These are phyloP conservation scores for Cornus suecica DNA, from an alignment of 148 eudicot species.

Conservation along the genomic window DNA sequence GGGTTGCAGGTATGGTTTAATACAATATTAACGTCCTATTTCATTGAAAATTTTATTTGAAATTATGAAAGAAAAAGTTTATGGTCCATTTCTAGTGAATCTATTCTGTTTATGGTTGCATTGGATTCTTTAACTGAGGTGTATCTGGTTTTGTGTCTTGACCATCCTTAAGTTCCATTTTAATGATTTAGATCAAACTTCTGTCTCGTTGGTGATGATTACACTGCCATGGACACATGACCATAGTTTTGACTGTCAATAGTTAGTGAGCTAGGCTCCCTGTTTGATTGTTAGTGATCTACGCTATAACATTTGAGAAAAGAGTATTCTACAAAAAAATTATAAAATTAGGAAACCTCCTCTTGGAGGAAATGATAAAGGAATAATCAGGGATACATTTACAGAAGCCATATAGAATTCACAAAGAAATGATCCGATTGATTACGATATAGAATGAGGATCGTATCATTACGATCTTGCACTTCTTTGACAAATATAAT, in stretches of 20 bases:
- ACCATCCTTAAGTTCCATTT: background rate
- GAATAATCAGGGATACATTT: no score
- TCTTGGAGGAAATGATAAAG: no score
- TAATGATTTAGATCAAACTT: background rate
- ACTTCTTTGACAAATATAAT: no score
- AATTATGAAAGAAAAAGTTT: background rate
- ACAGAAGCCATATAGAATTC: no score
- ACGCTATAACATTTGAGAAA: no score
- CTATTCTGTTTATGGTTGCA: background rate
- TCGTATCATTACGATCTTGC: no score
- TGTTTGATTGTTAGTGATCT: no score
- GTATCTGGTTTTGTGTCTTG: background rate
- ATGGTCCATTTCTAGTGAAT: conserved; percentile 1
- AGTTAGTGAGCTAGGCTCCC: background rate
- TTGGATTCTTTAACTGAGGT: background rate
- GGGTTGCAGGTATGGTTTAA: conserved; percentile 42
- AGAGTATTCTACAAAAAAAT: no score
- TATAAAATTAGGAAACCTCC: no score
- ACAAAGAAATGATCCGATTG: no score
- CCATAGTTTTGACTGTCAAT: background rate
- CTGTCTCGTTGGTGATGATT: background rate
- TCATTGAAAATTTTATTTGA: no score
- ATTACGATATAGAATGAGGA: no score
- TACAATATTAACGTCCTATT: background rate
- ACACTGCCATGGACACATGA: background rate